phyloP scores from a whole-genome alignment of 129 eudicot species.

The Rutidosis leptorrhynchoides region DNA sequence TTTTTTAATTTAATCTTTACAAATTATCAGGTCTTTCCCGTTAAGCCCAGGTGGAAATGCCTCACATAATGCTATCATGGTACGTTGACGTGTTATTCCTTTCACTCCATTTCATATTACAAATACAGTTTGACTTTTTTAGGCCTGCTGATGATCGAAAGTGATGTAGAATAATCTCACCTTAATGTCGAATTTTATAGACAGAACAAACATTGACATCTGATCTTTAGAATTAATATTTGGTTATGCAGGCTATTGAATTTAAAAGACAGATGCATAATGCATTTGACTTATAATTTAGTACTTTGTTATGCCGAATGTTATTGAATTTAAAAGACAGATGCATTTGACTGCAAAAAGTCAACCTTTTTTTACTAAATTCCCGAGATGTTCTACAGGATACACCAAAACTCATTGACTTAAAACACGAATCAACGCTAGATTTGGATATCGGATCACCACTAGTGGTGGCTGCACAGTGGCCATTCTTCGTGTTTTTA shows the following conservation, averaged over 20 bases:
- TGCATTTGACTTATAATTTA: too few relatives aligned
- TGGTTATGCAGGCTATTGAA: background rate
- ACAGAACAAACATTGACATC: background rate
- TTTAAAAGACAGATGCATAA: background rate
- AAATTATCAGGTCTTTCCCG: constrained; percentile 33
- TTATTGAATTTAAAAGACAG: too few relatives aligned
- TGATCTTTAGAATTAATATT: background rate
- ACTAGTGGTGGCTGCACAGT: constrained; percentile 37
- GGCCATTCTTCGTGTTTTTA: constrained; percentile 87
- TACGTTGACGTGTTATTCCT: constrained; percentile 12
- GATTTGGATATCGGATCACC: constrained; percentile 41
- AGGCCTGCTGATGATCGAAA: background rate
- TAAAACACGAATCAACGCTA: constrained; percentile 48
- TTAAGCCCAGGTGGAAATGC: constrained; percentile 36
- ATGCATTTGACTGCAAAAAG: constrained; percentile 7
- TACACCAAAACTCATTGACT: constrained; percentile 47
- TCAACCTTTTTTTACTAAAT: background rate
- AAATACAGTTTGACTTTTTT: constrained; percentile 10
- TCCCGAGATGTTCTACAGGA: constrained; percentile 35
- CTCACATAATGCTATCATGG: constrained; percentile 32
- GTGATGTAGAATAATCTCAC: background rate
- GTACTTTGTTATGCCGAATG: too few relatives aligned
- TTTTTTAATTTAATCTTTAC: background rate
- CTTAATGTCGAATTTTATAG: background rate
- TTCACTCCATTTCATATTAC: background rate